Conservation (phyloP, 1,284 basidiomycete genomes). For the Fomes fomentarius region DNA sequence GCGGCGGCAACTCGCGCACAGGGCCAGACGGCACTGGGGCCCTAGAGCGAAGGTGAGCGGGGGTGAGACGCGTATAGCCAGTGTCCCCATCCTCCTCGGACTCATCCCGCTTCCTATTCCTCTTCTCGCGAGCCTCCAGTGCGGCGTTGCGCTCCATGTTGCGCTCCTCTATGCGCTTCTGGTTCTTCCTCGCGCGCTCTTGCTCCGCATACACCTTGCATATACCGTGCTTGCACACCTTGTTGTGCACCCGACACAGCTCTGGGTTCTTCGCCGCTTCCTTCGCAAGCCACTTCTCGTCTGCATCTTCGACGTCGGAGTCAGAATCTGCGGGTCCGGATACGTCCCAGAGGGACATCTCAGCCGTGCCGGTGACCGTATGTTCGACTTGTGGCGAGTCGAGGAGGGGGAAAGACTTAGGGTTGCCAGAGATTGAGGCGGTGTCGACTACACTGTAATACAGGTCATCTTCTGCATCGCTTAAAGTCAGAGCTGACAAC, state of each 20-base stretch:
- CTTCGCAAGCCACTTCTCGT: not conserved
- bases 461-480: slow-evolving; percentile 10
- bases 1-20: slow-evolving; percentile 5
- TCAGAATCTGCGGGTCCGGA: not conserved
- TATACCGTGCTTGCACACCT: slow-evolving; percentile 30
- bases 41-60: slow-evolving; percentile 9
- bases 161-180: slow-evolving; percentile 1
- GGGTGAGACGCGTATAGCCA: not conserved
- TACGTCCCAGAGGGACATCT: slow-evolving; percentile 3
- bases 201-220: slow-evolving; percentile 23
- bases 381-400: not conserved
- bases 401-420: not conserved
- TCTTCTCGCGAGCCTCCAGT: slow-evolving; percentile 3
- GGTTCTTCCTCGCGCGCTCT: not conserved
- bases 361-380: not conserved
- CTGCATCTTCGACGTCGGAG: slow-evolving; percentile 7
- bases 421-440: not conserved
- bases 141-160: slow-evolving; percentile 1
- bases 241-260: slow-evolving; percentile 28
- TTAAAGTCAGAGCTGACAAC: slow-evolving; percentile 4
- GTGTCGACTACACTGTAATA: slow-evolving; percentile 1
- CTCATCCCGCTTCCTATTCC: slow-evolving; percentile 3
- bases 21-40: not conserved
- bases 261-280: slow-evolving; percentile 5
- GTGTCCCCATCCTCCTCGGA: not conserved